Conservation (phyloP, 2,329 filamentous ascomycete genomes). For the Fusarium sp. region DNA sequence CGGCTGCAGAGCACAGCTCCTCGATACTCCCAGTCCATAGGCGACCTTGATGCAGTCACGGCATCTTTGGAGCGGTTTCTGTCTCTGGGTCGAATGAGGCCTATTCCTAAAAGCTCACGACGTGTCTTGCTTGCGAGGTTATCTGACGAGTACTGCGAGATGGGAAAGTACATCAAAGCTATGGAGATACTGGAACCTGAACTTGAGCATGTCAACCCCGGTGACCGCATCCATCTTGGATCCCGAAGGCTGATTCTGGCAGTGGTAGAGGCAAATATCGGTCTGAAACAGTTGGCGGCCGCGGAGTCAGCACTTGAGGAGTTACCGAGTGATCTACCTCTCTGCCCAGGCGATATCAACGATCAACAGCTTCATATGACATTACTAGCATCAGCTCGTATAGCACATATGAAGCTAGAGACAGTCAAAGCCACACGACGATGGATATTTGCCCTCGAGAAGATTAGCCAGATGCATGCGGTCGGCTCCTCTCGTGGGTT, state of each 20-base stretch:
- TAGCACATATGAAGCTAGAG: constrained; percentile 16
- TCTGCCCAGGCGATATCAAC: constrained; percentile 39
- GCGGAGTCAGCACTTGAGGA: constrained; percentile 25
- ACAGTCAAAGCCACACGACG: constrained; percentile 14
- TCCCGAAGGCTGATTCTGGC: constrained; percentile 38
- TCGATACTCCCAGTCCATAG: constrained; percentile 45
- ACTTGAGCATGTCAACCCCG: constrained; percentile 17
- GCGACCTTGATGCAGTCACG: constrained; percentile 40
- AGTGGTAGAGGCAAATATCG: constrained; percentile 35
- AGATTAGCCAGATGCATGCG: constrained; percentile 30
- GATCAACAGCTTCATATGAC: constrained; percentile 45
- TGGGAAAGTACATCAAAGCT: constrained; percentile 35
- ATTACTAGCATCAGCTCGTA: constrained; percentile 36
- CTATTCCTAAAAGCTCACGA: constrained; percentile 39
- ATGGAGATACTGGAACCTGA: constrained; percentile 31
- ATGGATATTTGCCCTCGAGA: constrained; percentile 30
- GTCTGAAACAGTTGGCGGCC: constrained; percentile 15
- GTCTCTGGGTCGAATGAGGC: constrained; percentile 31
- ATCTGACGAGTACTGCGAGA: constrained; percentile 42
- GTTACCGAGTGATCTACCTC: constrained; percentile 20
- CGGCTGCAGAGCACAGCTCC: constrained; percentile 44
- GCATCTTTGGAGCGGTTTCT: constrained; percentile 44
- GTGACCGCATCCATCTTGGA: constrained; percentile 16
- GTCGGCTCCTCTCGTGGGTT: constrained; percentile 33
- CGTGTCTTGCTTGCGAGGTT: constrained; percentile 40